Percentiles rank a stretch among this genome's conserved stretches.
phyloP scores from a whole-genome alignment of 768 basidiomycete genomes.

The Baorangia bicolor region DNA sequence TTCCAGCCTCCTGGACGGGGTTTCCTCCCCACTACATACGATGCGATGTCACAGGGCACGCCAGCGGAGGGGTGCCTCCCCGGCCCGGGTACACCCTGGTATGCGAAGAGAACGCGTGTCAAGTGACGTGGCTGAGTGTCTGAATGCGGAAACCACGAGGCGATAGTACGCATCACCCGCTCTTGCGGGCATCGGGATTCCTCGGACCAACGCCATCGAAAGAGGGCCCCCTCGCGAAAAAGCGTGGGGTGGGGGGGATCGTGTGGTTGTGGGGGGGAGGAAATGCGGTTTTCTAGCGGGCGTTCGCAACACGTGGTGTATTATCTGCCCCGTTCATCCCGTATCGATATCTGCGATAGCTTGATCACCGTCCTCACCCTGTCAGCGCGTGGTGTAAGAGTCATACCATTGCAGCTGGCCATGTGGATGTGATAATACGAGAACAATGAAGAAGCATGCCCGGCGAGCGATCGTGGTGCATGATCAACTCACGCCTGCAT shows the following conservation, averaged over 20 bases:
- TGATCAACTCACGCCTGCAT: conserved; percentile 6
- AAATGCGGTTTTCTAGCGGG: background rate
- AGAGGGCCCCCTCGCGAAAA: background rate
- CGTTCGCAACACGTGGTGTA: conserved; percentile 9
- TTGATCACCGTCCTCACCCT: background rate
- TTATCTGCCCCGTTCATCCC: background rate
- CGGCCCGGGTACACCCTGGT: background rate
- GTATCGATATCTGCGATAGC: conserved; percentile 1
- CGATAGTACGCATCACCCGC: conserved; percentile 15
- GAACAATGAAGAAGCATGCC: conserved; percentile 21
- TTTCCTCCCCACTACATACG: background rate
- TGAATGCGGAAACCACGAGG: conserved; percentile 16
- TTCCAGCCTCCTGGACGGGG: background rate
- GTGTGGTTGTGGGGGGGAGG: background rate
- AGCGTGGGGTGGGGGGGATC: background rate
- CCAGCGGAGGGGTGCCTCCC: conserved; percentile 1
- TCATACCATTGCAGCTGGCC: background rate
- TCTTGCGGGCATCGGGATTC: conserved; percentile 7
- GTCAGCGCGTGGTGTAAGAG: background rate
- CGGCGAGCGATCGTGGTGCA: conserved; percentile 2
- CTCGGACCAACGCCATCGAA: conserved; percentile 8
- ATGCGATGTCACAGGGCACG: background rate
- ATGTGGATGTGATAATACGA: conserved; percentile 5
- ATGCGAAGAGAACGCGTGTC: background rate
- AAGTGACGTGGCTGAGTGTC: conserved; percentile 4